phyloP scores from a whole-genome alignment of 331 rosid species.

The Erythrophleum ivorense region DNA sequence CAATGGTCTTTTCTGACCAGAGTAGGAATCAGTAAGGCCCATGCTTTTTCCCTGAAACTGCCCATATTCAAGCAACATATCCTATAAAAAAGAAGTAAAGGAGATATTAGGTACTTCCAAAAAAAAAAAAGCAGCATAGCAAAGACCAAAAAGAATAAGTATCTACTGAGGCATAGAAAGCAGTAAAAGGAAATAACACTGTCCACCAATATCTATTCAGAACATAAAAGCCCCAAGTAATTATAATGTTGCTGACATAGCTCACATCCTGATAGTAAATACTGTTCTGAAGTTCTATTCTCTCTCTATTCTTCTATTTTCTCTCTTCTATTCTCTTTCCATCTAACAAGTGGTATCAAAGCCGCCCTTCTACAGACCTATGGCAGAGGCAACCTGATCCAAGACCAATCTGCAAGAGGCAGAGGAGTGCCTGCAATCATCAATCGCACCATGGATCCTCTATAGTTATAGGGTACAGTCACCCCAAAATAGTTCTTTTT shows the following conservation, averaged over 20 bases:
- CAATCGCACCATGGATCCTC: no score
- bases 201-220: neutral
- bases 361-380: no score
- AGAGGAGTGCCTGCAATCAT: no score
- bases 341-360: no score
- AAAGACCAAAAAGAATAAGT: neutral
- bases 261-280: neutral
- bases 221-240: conserved; percentile 21
- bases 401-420: no score
- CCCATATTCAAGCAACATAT: conserved; percentile 70
- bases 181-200: neutral
- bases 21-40: conserved; percentile 52
- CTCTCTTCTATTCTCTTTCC: no score
- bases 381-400: no score
- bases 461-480: no score
- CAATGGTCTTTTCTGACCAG: conserved; percentile 60
- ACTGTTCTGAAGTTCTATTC: no score
- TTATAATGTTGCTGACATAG: conserved; percentile 13
- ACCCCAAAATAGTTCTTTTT: no score
- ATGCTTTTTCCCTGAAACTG: conserved; percentile 62
- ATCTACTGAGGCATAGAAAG: conserved; percentile 5
- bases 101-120: conserved; percentile 37
- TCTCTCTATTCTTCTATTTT: no score
- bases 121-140: neutral
- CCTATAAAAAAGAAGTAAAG: conserved; percentile 50